Evolutionary conservation across 805 yeast species (phyloP).

Genomic region (Candida wancherniae): DNA sequence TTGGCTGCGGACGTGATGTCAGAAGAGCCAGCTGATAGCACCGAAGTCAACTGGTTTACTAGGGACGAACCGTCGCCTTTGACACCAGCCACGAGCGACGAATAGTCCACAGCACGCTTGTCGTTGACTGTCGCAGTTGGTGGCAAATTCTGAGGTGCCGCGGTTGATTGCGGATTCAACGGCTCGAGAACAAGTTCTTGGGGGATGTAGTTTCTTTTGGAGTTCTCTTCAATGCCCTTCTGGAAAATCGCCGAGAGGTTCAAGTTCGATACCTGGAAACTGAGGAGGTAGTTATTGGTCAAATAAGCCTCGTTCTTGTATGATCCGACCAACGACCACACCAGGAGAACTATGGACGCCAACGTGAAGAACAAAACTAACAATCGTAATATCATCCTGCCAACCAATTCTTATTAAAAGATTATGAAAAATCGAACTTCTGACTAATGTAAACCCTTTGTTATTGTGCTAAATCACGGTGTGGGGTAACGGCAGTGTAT

Average conservation of each 20-base stretch:
- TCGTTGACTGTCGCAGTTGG: conserved; percentile 3
- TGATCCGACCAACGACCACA: conserved; percentile 37
- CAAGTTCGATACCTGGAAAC: conserved; percentile 31
- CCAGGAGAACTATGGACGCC: conserved; percentile 27
- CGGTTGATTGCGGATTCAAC: not conserved
- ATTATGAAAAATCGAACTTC: no score
- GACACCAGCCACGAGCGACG: conserved; percentile 4
- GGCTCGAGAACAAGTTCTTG: not conserved
- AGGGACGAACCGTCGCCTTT: conserved; percentile 5
- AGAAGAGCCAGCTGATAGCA: no score
- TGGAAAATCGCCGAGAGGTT: conserved; percentile 28
- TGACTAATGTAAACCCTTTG: no score
- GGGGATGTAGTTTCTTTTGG: no score
- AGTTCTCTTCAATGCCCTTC: no score
- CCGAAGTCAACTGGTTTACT: no score
- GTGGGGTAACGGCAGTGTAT: no score
- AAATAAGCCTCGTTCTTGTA: conserved; percentile 30
- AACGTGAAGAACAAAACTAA: conserved; percentile 30
- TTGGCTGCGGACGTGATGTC: conserved; percentile 1
- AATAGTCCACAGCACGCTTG: conserved; percentile 2
- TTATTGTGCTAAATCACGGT: no score
- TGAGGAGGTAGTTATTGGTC: conserved; percentile 32
- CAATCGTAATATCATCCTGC: conserved; percentile 30
- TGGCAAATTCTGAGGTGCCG: not conserved
- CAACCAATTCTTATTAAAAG: no score